Evolutionary conservation across 495 filamentous ascomycete genomes (phyloP).

Genomic region (Cercophora sp.): DNA sequence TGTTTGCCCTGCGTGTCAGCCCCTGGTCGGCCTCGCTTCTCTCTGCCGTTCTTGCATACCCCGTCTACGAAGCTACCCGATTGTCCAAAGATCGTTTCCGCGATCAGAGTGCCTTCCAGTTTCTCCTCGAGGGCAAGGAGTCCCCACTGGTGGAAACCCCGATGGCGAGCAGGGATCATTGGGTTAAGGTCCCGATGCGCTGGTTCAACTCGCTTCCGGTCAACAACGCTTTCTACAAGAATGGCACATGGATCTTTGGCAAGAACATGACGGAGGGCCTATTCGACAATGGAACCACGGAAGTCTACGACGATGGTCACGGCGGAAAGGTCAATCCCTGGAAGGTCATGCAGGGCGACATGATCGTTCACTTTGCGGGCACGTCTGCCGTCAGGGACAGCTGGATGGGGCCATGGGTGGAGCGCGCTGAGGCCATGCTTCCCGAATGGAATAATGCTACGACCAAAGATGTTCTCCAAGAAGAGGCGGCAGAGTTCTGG

Average conservation of each 20-base stretch:
- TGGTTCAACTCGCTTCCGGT: constrained; percentile 31
- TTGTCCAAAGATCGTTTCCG: constrained; percentile 29
- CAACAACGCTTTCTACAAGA: constrained; percentile 25
- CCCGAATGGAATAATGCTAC: constrained; percentile 24
- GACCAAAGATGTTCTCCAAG: constrained; percentile 4
- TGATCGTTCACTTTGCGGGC: constrained; percentile 25
- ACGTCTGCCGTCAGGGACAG: constrained; percentile 21
- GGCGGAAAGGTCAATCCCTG: constrained; percentile 16
- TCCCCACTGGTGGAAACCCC: constrained; percentile 19
- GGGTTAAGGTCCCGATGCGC: constrained; percentile 26
- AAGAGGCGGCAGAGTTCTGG: constrained; percentile 18
- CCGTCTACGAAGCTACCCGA: constrained; percentile 37
- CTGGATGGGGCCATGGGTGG: constrained; percentile 28
- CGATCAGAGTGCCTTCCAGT: constrained; percentile 29
- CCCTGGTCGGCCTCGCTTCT: constrained; percentile 49
- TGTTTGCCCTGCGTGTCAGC: constrained; percentile 48
- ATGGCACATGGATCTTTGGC: constrained; percentile 24
- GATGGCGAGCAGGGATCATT: constrained; percentile 21
- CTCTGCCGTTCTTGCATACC: constrained; percentile 41
- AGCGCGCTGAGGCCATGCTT: constrained; percentile 16
- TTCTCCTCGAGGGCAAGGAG: constrained; percentile 12
- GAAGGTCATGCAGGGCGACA: constrained; percentile 29
- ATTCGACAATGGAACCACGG: constrained; percentile 24
- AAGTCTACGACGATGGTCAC: constrained; percentile 22
- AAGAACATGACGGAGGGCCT: constrained; percentile 19